phyloP scores from a whole-genome alignment of 164 flowering plant species.

The Piper longum region DNA sequence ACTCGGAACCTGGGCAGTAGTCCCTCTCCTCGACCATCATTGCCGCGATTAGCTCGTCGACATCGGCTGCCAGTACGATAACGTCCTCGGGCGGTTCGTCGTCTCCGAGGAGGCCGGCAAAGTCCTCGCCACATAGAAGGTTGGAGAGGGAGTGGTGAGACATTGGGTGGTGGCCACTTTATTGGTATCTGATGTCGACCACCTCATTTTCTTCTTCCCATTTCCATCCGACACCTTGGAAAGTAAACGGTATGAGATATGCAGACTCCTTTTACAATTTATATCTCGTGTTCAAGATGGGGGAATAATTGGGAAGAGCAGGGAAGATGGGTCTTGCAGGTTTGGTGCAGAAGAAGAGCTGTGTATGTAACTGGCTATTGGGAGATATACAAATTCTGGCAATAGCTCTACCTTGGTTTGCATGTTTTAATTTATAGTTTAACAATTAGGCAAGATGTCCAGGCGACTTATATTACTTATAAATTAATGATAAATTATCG shows the following conservation, averaged over 20 bases:
- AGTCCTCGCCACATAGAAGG: conserved; percentile 66
- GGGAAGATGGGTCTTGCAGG: too few species aligned
- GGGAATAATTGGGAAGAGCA: too few species aligned
- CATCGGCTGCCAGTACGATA: conserved; percentile 22
- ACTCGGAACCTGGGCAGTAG: conserved; percentile 45
- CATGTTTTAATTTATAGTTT: too few species aligned
- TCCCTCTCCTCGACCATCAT: conserved; percentile 55
- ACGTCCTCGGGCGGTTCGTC: conserved; percentile 31
- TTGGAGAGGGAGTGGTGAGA: conserved; percentile 41
- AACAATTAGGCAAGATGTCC: too few species aligned
- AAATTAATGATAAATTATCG: too few species aligned
- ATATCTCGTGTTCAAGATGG: too few species aligned
- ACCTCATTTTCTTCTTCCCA: conserved; percentile 5
- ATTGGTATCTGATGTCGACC: not conserved
- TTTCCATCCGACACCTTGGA: not conserved
- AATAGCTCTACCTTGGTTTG: too few species aligned
- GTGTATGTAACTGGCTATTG: too few species aligned
- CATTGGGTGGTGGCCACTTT: conserved; percentile 29
- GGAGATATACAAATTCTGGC: too few species aligned
- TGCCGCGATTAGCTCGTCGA: conserved; percentile 48
- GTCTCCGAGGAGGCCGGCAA: conserved; percentile 18
- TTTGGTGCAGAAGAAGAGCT: too few species aligned
- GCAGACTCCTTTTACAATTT: not conserved
- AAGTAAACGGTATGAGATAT: not conserved
- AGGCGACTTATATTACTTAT: too few species aligned